Conservation (phyloP, 257 asterid species). For the Striga asiatica region DNA sequence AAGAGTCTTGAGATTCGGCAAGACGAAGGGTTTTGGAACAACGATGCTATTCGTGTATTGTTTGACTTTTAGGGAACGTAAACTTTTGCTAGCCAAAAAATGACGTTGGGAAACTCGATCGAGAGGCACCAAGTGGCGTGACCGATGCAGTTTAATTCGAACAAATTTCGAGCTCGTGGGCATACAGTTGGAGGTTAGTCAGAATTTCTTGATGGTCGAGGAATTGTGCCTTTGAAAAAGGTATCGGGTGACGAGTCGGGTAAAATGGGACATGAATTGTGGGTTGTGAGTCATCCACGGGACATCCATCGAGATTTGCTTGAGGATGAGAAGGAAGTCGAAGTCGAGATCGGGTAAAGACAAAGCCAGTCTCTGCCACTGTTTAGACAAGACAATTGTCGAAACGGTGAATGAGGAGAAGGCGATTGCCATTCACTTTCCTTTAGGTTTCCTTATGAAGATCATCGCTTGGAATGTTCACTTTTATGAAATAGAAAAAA, state of each 20-base stretch:
- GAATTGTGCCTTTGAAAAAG: constrained; percentile 13
- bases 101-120: constrained; percentile 2
- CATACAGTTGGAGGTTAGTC: not conserved
- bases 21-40: constrained; percentile 6
- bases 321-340: not conserved
- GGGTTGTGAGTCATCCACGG: not conserved
- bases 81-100: not conserved
- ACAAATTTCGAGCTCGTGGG: not conserved
- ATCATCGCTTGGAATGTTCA: too few species aligned
- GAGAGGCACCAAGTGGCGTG: constrained; percentile 10
- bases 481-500: too few species aligned
- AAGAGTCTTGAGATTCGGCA: constrained; percentile 13
- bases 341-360: constrained; percentile 18
- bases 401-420: constrained; percentile 15
- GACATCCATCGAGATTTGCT: not conserved
- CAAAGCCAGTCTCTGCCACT: constrained; percentile 16
- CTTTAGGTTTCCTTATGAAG: too few species aligned
- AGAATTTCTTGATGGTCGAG: constrained; percentile 1
- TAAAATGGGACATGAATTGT: constrained; percentile 10
- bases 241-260: not conserved
- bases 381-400: constrained; percentile 15
- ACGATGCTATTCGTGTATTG: not conserved
- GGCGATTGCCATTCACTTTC: too few species aligned
- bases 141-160: constrained; percentile 3
- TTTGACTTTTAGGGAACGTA: constrained; percentile 8